Conservation (phyloP, 2,329 filamentous ascomycete species). For the Thielaviopsis euricoi region DNA sequence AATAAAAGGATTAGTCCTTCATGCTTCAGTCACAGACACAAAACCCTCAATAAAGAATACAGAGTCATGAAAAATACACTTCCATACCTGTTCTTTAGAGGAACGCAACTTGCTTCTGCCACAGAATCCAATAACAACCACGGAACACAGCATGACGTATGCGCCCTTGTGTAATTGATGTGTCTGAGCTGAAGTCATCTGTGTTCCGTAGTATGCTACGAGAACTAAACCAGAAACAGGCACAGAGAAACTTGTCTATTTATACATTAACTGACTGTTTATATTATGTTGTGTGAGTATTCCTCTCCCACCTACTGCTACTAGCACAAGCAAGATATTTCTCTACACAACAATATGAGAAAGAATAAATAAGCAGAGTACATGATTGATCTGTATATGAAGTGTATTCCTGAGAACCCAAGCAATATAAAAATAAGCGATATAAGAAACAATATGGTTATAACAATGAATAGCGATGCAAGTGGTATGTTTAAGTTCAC, state of each 20-base stretch:
- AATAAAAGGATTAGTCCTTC: not conserved
- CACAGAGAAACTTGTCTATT: too few species aligned
- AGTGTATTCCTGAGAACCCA: not conserved
- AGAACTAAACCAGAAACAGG: not conserved
- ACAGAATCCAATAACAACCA: not conserved
- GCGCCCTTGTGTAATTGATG: not conserved
- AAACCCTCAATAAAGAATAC: not conserved
- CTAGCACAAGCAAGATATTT: too few species aligned
- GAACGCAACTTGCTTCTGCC: not conserved
- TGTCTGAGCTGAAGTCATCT: not conserved
- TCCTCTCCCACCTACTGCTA: too few species aligned
- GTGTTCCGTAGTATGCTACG: not conserved
- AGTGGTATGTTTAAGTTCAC: not conserved
- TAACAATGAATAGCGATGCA: not conserved
- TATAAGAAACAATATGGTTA: not conserved
- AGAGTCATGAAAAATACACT: not conserved
- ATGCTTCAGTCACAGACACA: not conserved
- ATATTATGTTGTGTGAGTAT: too few species aligned
- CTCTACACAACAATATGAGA: too few species aligned
- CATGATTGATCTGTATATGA: not conserved
- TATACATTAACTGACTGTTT: too few species aligned
- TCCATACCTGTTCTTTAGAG: not conserved
- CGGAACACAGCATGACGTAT: not conserved
- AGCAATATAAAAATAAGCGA: too few species aligned
- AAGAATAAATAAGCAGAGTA: not conserved